These are phyloP conservation scores for Colletotrichum liriopes DNA, from an alignment of 2,329 filamentous ascomycete species.

Conservation along the genomic window DNA sequence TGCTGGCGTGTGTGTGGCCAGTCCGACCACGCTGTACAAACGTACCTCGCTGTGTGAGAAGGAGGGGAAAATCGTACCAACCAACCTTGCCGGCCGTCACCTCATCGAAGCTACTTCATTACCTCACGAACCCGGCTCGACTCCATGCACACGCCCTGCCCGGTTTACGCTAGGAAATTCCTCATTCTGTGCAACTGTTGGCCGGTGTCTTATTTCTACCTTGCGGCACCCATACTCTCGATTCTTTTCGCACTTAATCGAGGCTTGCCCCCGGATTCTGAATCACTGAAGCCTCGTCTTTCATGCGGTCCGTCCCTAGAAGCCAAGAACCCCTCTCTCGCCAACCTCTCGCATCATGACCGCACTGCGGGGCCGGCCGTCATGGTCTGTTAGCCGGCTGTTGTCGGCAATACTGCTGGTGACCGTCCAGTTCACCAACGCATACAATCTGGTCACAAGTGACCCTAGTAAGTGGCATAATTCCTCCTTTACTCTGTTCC, in stretches of 20 bases:
- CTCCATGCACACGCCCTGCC: slow-evolving; percentile 32
- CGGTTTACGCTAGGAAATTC: slow-evolving; percentile 23
- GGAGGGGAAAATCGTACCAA: slow-evolving; percentile 10
- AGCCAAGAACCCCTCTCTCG: slow-evolving; percentile 20
- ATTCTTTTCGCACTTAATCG: slow-evolving; percentile 23
- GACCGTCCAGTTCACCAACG: slow-evolving; percentile 45
- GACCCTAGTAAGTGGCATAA: slow-evolving; percentile 50
- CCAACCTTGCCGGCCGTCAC: slow-evolving; percentile 10
- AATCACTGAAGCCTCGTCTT: slow-evolving; percentile 22
- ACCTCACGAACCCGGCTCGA: slow-evolving; percentile 33
- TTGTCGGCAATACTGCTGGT: slow-evolving; percentile 33
- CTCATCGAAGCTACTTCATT: slow-evolving; percentile 5
- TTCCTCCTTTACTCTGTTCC: not conserved
- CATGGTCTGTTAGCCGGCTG: slow-evolving; percentile 37
- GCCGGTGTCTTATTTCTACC: slow-evolving; percentile 21
- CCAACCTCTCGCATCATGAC: slow-evolving; percentile 35
- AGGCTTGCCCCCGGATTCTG: slow-evolving; percentile 19
- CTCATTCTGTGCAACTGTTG: slow-evolving; percentile 18
- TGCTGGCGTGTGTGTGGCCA: slow-evolving; percentile 12
- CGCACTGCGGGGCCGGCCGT: slow-evolving; percentile 36
- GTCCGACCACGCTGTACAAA: slow-evolving; percentile 10
- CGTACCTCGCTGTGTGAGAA: not conserved
- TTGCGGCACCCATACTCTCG: slow-evolving; percentile 19
- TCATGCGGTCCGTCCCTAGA: slow-evolving; percentile 27
- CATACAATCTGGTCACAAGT: slow-evolving; percentile 56